These are phyloP conservation scores for Theobroma cacao DNA, from an alignment of 345 rosid species.

Conservation along the genomic window DNA sequence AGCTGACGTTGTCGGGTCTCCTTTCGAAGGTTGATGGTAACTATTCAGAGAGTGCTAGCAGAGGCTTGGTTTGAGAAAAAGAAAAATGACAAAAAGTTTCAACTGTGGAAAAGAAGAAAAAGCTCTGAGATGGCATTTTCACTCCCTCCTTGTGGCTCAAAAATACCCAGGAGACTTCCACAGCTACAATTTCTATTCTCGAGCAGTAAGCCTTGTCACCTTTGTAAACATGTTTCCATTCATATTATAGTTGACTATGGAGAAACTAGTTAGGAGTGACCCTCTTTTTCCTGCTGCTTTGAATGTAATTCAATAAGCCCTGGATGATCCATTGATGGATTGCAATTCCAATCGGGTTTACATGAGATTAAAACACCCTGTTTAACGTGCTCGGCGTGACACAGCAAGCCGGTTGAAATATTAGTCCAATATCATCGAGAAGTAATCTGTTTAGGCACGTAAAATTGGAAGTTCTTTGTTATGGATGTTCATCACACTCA, in stretches of 20 bases:
- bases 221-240: too few relatives aligned
- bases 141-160: neutral
- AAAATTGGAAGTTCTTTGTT: too few relatives aligned
- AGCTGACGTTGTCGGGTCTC: neutral
- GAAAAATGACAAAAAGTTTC: conserved; percentile 10
- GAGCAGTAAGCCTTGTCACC: neutral
- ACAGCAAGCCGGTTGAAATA: too few relatives aligned
- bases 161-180: conserved; percentile 1
- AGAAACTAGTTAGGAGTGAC: too few relatives aligned
- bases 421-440: too few relatives aligned
- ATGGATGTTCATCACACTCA: too few relatives aligned
- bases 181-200: conserved; percentile 16
- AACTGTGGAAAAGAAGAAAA: conserved; percentile 6
- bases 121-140: conserved; percentile 2
- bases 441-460: too few relatives aligned
- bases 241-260: too few relatives aligned
- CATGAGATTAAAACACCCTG: too few relatives aligned
- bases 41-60: neutral
- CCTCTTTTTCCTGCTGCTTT: neutral
- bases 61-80: neutral
- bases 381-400: too few relatives aligned
- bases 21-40: conserved; percentile 7
- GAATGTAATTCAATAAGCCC: neutral
- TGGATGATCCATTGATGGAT: neutral
- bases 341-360: neutral